Evolutionary conservation across 2,329 filamentous ascomycete genomes (phyloP), one percentile per base, ranked within the genome.

Genomic region (Fusarium azukiicola): DNA sequence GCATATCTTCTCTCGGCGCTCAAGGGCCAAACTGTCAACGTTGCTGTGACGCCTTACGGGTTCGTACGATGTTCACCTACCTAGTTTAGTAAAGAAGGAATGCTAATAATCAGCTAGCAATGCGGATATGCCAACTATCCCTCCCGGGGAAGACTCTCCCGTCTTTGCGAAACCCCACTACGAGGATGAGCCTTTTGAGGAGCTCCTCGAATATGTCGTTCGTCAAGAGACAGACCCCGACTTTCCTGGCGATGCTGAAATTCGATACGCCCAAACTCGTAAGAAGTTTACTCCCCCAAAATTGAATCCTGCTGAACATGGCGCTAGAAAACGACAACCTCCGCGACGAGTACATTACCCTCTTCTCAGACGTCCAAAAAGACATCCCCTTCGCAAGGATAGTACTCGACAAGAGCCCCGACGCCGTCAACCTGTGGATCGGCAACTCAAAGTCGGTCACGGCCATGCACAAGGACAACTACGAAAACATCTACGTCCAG

Each of bases 401-500:
- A 75, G 96, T 96, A 0, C 91, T 97, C 0, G 88, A 92, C 50
- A 89, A 91, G 66, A 83, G 87, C 0, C 95, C 96, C 0, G 96
- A 98, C 77, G 96, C 96, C 19, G 92, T 96, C 76, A 98, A 98
- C 84, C 90, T 98, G 82, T 97, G 96, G 96, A 93, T 98, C 67
- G 96, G 96, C 70, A 96, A 96, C 86, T 93, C 93, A 2, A 90
- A 89, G 49, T 96, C 94, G 38, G 90, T 92, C 2, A 97, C 96
- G 0, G 94, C 95, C 1, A 86, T 97, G 70, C 96, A 98, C 87
- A 96, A 95, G 82, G 96, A 98, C 87, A 96, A 96, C 82, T 97
- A 97, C 85, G 96, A 98, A 85, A 98, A 98, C 84, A 91, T 98
- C 1, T 98, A 97, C 85, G 95, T 96, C 3, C 96, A 97, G 82